Evolutionary conservation across 257 asterid genomes (phyloP).

Genomic region (Nicotiana otophora): DNA sequence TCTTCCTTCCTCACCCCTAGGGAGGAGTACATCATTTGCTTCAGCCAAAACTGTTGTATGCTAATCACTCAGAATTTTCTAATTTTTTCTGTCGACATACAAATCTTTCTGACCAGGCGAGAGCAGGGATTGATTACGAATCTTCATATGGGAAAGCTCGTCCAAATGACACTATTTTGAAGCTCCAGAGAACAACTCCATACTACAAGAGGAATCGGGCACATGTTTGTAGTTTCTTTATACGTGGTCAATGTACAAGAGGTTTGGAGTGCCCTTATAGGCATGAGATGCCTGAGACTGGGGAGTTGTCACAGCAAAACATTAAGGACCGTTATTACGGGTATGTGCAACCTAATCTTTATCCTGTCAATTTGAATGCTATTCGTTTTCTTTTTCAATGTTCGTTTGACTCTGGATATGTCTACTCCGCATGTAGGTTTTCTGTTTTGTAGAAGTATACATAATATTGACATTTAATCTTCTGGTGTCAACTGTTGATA

Average conservation of each 20-base stretch:
- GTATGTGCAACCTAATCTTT: conserved; percentile 33
- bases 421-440: background rate
- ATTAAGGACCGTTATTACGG: conserved; percentile 97
- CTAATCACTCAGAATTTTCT: background rate
- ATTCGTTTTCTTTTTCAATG: background rate
- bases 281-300: conserved; percentile 99
- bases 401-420: too few species aligned
- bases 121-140: conserved; percentile 97
- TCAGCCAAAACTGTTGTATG: background rate
- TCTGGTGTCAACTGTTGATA: background rate
- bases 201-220: conserved; percentile 95
- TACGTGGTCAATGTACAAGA: conserved; percentile 97
- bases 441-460: background rate
- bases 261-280: conserved; percentile 97
- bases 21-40: background rate
- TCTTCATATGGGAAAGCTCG: conserved; percentile 93
- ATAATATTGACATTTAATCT: background rate
- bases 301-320: conserved; percentile 93
- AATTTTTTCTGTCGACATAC: background rate
- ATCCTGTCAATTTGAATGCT: background rate
- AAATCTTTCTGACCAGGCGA: conserved; percentile 48
- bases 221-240: conserved; percentile 93
- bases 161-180: conserved; percentile 79
- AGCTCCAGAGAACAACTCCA: conserved; percentile 95
- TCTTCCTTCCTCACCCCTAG: background rate